Percentiles rank a stretch among this genome's conserved stretches.
Conservation (phyloP, 257 asterid species). For the Misopates orontium region DNA sequence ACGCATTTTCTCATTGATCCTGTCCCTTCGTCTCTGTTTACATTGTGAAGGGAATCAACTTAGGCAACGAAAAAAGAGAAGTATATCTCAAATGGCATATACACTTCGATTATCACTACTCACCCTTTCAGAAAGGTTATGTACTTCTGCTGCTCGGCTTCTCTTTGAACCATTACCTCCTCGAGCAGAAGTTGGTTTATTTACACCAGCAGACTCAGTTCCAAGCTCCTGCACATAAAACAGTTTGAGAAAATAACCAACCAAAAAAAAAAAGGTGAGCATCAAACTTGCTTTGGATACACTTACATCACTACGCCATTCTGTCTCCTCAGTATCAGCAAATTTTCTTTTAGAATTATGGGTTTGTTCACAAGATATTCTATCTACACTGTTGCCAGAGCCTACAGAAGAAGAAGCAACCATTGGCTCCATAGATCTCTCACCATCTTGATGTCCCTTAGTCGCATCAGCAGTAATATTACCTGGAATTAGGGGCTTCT, state of each 20-base stretch:
- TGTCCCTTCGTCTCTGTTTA: constrained; percentile 85
- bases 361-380: constrained; percentile 67
- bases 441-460: constrained; percentile 44
- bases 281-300: neutral
- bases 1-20: constrained; percentile 97
- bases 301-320: constrained; percentile 78
- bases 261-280: neutral
- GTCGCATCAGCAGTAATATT: constrained; percentile 7
- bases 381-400: constrained; percentile 76
- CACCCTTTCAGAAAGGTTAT: constrained; percentile 96
- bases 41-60: constrained; percentile 24
- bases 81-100: neutral
- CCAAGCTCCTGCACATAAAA: constrained; percentile 66
- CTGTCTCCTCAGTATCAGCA: constrained; percentile 64
- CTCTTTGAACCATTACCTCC: constrained; percentile 71
- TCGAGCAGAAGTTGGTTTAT: constrained; percentile 33
- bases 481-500: constrained; percentile 11
- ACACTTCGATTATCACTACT: constrained; percentile 28
- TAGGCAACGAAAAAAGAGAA: neutral
- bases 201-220: constrained; percentile 61
- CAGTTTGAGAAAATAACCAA: neutral
- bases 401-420: constrained; percentile 90
- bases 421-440: constrained; percentile 54
- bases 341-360: constrained; percentile 62
- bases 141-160: constrained; percentile 97